Evolutionary conservation across 2,329 filamentous ascomycete species (phyloP).

Genomic region (Ophiocordyceps sinensis): DNA sequence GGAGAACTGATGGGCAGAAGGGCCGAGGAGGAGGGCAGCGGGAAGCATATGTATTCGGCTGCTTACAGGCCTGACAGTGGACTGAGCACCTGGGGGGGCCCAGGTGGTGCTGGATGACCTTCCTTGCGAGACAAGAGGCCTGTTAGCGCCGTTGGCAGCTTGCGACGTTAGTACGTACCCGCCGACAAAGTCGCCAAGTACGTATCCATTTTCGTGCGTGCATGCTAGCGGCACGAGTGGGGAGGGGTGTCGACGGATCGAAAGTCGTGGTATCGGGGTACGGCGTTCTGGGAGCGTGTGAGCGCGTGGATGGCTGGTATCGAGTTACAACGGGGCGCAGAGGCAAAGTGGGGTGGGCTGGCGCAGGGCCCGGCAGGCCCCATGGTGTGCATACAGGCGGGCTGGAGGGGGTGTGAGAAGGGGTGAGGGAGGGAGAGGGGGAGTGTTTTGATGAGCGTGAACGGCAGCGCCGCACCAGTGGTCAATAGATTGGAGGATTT

Average conservation of each 20-base stretch:
- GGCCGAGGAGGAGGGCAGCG: constrained; percentile 7
- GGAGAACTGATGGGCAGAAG: constrained; percentile 1
- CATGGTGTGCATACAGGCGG: neutral
- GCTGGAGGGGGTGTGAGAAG: no score
- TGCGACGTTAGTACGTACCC: constrained; percentile 5
- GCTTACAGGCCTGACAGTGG: neutral
- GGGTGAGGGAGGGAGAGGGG: neutral
- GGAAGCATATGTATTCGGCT: constrained; percentile 7
- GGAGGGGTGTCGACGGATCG: no score
- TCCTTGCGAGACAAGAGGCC: constrained; percentile 4
- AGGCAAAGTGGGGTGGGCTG: neutral
- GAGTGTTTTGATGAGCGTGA: no score
- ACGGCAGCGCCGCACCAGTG: no score
- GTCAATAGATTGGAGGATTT: no score
- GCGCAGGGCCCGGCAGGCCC: neutral
- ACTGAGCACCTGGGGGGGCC: no score
- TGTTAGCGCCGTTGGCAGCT: constrained; percentile 4
- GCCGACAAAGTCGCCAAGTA: constrained; percentile 2
- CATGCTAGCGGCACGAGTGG: neutral
- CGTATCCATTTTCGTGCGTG: neutral
- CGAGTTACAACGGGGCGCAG: neutral
- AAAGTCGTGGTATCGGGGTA: no score
- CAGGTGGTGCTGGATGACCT: constrained; percentile 3
- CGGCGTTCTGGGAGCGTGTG: no score
- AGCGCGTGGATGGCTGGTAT: no score